Percentiles rank a stretch among this genome's conserved stretches.
Conservation (phyloP, 768 basidiomycete genomes). For the Galerina marginata region DNA sequence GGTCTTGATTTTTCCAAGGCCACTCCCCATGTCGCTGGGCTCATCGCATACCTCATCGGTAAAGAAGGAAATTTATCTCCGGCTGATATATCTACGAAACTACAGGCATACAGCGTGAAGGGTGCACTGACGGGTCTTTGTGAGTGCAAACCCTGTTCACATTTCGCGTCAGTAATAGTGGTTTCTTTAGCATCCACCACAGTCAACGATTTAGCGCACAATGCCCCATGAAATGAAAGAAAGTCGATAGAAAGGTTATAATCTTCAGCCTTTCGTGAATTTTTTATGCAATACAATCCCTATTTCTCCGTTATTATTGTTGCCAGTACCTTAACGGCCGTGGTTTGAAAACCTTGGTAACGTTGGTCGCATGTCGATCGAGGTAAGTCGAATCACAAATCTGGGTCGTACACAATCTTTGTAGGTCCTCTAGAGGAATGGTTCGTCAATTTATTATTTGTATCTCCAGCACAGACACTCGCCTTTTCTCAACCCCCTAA, state of each 20-base stretch:
- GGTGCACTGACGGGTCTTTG: constrained; percentile 32
- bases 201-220: too few species aligned
- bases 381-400: not conserved
- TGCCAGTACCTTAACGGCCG: too few species aligned
- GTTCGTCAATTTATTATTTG: not conserved
- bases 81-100: constrained; percentile 24
- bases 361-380: too few species aligned
- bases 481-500: constrained; percentile 45
- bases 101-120: constrained; percentile 30
- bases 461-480: not conserved
- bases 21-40: constrained; percentile 43
- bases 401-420: constrained; percentile 28
- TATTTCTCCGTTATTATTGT: too few species aligned
- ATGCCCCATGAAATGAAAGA: too few species aligned
- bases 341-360: too few species aligned
- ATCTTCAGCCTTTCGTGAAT: too few species aligned
- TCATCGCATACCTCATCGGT: constrained; percentile 39
- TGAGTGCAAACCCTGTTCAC: constrained; percentile 10
- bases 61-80: constrained; percentile 35
- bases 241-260: too few species aligned
- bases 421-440: constrained; percentile 25
- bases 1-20: constrained; percentile 22
- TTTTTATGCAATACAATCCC: too few species aligned
- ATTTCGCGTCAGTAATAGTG: too few species aligned
- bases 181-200: too few species aligned